Conservation (phyloP, 192 early-diverging fungal species). For the Linderina pennispora region DNA sequence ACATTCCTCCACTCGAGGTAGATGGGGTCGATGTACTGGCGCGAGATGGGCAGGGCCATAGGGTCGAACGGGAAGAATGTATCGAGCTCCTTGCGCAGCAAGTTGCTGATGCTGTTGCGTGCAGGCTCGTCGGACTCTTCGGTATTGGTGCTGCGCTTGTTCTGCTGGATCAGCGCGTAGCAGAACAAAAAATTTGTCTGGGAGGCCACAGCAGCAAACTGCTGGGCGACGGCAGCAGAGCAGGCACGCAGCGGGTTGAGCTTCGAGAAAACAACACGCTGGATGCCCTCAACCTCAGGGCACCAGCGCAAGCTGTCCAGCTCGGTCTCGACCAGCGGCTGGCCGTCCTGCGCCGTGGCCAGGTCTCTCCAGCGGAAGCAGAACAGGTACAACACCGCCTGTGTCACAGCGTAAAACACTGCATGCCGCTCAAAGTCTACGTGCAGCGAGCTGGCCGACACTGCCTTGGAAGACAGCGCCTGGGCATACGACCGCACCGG, state of each 20-base stretch:
- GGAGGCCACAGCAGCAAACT: constrained; percentile 81
- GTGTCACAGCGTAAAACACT: constrained; percentile 82
- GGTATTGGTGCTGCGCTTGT: constrained; percentile 22
- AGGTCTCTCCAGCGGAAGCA: constrained; percentile 92
- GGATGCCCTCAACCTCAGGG: constrained; percentile 57
- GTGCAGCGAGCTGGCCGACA: not conserved
- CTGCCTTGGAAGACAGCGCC: not conserved
- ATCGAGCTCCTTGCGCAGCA: constrained; percentile 50
- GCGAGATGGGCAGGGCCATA: constrained; percentile 64
- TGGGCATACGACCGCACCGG: constrained; percentile 1
- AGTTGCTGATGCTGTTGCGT: constrained; percentile 5
- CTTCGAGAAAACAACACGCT: constrained; percentile 66
- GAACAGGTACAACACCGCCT: constrained; percentile 89
- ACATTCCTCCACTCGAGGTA: constrained; percentile 79
- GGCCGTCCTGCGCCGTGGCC: constrained; percentile 32
- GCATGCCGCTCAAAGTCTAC: constrained; percentile 63
- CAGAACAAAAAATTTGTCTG: constrained; percentile 80
- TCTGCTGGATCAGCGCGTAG: constrained; percentile 72
- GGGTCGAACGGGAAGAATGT: constrained; percentile 96
- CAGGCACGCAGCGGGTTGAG: constrained; percentile 79
- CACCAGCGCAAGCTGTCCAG: constrained; percentile 51
- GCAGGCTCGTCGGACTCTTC: constrained; percentile 2
- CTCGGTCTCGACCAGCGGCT: constrained; percentile 23
- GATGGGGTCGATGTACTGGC: constrained; percentile 58
- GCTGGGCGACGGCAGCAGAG: constrained; percentile 66